phyloP scores from a whole-genome alignment of 2,329 filamentous ascomycete species.

The Microdochium paspali region DNA sequence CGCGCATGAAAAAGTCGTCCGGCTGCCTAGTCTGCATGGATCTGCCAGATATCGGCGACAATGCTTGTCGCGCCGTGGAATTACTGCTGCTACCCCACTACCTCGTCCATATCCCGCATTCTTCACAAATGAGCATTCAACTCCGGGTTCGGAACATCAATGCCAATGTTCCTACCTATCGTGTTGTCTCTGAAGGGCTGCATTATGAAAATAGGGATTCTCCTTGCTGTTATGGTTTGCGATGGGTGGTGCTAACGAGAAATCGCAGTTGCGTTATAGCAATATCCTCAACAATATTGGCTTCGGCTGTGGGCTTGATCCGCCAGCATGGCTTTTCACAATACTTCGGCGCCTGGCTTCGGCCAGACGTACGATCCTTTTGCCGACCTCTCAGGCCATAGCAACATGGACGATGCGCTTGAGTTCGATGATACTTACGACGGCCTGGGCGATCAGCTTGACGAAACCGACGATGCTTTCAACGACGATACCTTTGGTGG shows the following conservation, averaged over 20 bases:
- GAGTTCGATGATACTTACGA: slow-evolving; percentile 98
- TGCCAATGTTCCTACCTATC: too few species aligned
- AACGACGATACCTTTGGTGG: slow-evolving; percentile 90
- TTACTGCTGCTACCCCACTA: too few species aligned
- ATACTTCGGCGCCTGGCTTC: slow-evolving; percentile 67
- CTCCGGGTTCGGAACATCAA: too few species aligned
- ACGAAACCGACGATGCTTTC: slow-evolving; percentile 87
- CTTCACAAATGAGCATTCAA: too few species aligned
- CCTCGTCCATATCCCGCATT: too few species aligned
- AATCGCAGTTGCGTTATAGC: background rate
- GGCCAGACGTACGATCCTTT: slow-evolving; percentile 80
- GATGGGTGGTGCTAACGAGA: background rate
- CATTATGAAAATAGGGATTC: too few species aligned
- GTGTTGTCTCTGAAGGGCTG: too few species aligned
- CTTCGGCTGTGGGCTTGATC: slow-evolving; percentile 30
- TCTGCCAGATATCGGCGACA: too few species aligned
- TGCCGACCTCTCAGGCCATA: slow-evolving; percentile 62
- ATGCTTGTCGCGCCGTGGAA: too few species aligned
- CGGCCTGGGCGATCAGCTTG: slow-evolving; percentile 79
- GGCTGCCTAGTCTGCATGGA: background rate
- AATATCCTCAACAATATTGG: slow-evolving; percentile 53
- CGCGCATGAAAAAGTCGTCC: background rate
- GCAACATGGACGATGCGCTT: slow-evolving; percentile 46
- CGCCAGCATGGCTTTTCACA: slow-evolving; percentile 59
- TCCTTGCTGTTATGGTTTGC: too few species aligned